Percentiles rank a stretch among this genome's conserved stretches.
Evolutionary conservation across 345 rosid genomes (phyloP).

Genomic region (Populus simonii): DNA sequence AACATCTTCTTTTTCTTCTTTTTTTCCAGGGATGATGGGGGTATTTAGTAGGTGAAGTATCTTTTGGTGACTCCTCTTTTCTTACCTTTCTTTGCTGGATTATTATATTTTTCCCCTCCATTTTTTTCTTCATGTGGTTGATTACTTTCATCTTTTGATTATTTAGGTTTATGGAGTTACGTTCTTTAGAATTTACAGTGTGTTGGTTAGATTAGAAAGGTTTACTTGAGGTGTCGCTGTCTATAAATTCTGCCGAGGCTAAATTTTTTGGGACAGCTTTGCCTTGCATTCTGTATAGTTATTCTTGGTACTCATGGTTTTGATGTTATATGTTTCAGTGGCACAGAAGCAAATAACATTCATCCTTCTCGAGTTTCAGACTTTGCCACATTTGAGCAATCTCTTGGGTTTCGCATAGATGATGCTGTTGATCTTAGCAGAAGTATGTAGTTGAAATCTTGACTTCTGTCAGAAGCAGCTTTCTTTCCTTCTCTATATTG

Average conservation of each 20-base stretch:
- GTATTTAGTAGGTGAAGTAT: neutral
- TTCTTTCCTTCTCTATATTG: neutral
- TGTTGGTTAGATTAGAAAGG: neutral
- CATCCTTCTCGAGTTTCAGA: constrained; percentile 44
- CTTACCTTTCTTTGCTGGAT: neutral
- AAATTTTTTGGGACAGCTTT: neutral
- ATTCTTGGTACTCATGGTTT: constrained; percentile 15
- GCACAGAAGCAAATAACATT: constrained; percentile 34
- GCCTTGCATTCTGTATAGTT: constrained; percentile 4
- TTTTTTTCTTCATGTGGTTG: neutral
- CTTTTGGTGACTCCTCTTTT: neutral
- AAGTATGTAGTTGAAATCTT: constrained; percentile 31
- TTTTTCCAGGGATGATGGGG: neutral
- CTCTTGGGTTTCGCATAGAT: constrained; percentile 49
- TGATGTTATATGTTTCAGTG: constrained; percentile 37
- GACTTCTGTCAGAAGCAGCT: neutral
- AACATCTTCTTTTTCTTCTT: neutral
- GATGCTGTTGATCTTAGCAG: constrained; percentile 53
- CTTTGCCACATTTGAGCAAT: constrained; percentile 46
- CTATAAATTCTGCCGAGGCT: too few relatives aligned
- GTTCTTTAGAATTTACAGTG: neutral
- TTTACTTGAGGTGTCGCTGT: neutral
- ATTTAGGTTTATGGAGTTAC: neutral
- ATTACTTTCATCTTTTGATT: neutral
- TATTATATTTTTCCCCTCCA: neutral